Conservation (phyloP, 768 basidiomycete genomes). For the Tylopilus felleus region DNA sequence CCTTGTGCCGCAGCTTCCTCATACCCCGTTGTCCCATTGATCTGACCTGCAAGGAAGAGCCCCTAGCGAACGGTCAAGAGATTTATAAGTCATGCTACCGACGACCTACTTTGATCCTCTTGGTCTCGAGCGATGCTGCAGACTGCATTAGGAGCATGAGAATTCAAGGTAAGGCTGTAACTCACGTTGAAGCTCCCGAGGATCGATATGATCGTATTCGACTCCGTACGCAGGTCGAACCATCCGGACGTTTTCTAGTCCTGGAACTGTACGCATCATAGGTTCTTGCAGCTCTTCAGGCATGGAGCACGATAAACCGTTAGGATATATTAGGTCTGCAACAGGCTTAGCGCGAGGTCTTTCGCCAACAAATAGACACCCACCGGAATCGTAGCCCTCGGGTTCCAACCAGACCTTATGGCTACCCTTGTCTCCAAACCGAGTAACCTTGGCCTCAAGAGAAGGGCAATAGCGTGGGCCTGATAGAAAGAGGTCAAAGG, state of each 20-base stretch:
- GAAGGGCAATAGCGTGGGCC: slow-evolving; percentile 93
- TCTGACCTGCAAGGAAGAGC: slow-evolving; percentile 86
- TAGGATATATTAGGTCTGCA: slow-evolving; percentile 83
- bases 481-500: slow-evolving; percentile 23
- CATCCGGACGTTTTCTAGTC: slow-evolving; percentile 82
- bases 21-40: slow-evolving; percentile 92
- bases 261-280: slow-evolving; percentile 82
- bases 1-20: slow-evolving; percentile 94
- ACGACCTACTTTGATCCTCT: slow-evolving; percentile 59
- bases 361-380: background rate
- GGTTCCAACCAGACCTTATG: slow-evolving; percentile 90
- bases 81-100: background rate
- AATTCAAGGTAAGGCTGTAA: slow-evolving; percentile 5
- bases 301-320: slow-evolving; percentile 84
- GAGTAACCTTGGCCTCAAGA: slow-evolving; percentile 79
- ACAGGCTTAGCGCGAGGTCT: background rate
- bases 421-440: slow-evolving; percentile 66
- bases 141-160: background rate
- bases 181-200: slow-evolving; percentile 72
- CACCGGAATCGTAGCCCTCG: slow-evolving; percentile 87
- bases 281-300: slow-evolving; percentile 81
- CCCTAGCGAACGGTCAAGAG: slow-evolving; percentile 41
- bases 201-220: slow-evolving; percentile 89
- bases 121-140: slow-evolving; percentile 79
- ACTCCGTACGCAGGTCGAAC: slow-evolving; percentile 87